Evolutionary conservation across 1,284 basidiomycete genomes (phyloP).

Genomic region (Hemileia vastatrix): DNA sequence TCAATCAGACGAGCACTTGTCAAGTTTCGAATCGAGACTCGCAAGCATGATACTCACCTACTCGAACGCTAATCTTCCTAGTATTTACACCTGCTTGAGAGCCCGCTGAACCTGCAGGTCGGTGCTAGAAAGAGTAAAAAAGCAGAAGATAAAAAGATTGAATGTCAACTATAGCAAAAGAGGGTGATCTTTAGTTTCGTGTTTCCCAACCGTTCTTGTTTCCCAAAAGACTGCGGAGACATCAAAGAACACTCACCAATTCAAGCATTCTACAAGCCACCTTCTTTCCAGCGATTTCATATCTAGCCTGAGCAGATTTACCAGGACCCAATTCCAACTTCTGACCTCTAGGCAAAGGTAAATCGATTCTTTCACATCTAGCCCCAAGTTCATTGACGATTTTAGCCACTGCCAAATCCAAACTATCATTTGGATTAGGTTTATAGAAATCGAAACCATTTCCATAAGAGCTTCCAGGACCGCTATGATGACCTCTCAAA

Average conservation of each 20-base stretch:
- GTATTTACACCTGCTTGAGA: too few species aligned
- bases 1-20: too few species aligned
- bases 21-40: too few species aligned
- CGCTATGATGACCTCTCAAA: not conserved
- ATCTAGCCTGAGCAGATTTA: slow-evolving; percentile 35
- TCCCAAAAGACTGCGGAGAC: too few species aligned
- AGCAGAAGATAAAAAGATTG: too few species aligned
- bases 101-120: too few species aligned
- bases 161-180: too few species aligned
- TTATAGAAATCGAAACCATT: slow-evolving; percentile 25
- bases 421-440: slow-evolving; percentile 35
- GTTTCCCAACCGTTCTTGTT: too few species aligned
- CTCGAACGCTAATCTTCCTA: too few species aligned
- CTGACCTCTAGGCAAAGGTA: slow-evolving; percentile 29
- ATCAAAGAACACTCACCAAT: slow-evolving; percentile 25
- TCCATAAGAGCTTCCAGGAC: not conserved
- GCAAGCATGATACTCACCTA: too few species aligned
- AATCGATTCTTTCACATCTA: slow-evolving; percentile 34
- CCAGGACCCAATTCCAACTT: slow-evolving; percentile 33
- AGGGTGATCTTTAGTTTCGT: too few species aligned
- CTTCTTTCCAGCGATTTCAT: slow-evolving; percentile 33
- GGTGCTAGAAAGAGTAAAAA: too few species aligned
- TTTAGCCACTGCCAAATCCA: slow-evolving; percentile 39
- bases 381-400: slow-evolving; percentile 38
- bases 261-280: slow-evolving; percentile 39